Base-by-base conservation (phyloP, 331 rosid species). In the Quercus lobata region DNA sequence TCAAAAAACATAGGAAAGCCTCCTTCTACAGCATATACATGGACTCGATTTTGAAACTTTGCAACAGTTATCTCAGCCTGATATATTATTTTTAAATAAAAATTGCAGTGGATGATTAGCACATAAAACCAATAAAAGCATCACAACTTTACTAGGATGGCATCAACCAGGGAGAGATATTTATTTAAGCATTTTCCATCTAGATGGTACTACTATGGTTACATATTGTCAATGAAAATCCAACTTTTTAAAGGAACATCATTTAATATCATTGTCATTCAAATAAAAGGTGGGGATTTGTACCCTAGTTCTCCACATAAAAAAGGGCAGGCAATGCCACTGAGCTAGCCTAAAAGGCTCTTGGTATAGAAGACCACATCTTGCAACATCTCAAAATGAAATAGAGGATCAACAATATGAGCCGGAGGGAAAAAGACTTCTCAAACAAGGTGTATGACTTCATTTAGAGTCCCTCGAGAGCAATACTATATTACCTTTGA, bases 11-110 rank as follows among this genome's bases (percentile, higher is more conserved):
- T 82, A 22, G 99, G 99, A 76, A 88, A 88, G 34, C 92, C 92
- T 77, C 94, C 93, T 78, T 92, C 99, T 21, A 92, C 84, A 22
- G 91, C 80, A 71, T 91, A 95, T 5, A 91, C 92, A 66, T 78
- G 93, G 17, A 95, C 93, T n/a, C 99, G 97, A 37, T 89, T 95
- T 77, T 89, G 99, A 79, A 83, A 84, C 90, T 95, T 95, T 25
- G 90, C 66, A 52, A 95, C 99, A 1, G 92, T 80, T 37, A 95
- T 79, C 84, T 93, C 97, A 3, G 78, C 90, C 98, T 87, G 85
- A 29, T 76, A 77, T 32, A 17, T 73, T 71, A 7, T 78, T 58
- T 58, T 65, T 18, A 56, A 11, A 73, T 24, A 41, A 49, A 76
- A 52, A 65, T 29, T 18, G 77, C 69, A 58, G 30, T 7, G 32